phyloP scores from a whole-genome alignment of 345 rosid genomes.

The Xanthoceras sorbifolium region DNA sequence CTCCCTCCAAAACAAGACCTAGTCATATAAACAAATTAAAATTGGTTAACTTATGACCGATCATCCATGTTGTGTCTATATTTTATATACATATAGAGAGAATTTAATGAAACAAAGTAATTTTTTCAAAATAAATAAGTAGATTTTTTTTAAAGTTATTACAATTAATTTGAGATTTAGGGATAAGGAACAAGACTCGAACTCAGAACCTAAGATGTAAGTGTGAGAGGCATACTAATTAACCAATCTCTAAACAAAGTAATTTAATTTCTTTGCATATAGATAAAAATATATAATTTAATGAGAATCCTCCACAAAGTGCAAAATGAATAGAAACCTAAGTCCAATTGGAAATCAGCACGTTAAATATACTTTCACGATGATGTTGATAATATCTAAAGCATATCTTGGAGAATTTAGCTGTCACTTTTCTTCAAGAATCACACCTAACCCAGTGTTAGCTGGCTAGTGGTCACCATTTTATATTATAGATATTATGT shows the following conservation, averaged over 20 bases:
- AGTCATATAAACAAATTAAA: not conserved
- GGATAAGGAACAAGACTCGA: too few species aligned
- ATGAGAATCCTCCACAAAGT: too few species aligned
- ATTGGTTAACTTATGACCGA: not conserved
- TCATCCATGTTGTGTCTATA: too few species aligned
- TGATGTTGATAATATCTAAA: not conserved
- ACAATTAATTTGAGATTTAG: too few species aligned
- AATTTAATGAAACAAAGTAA: not conserved
- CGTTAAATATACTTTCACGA: not conserved
- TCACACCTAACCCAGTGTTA: not conserved
- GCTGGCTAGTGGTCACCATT: not conserved
- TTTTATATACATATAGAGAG: too few species aligned
- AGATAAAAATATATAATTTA: too few species aligned
- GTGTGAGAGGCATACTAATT: too few species aligned
- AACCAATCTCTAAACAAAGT: too few species aligned
- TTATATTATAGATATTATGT: not conserved
- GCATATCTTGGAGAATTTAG: not conserved
- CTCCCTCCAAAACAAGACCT: not conserved
- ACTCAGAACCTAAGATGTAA: too few species aligned
- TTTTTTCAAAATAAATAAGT: too few species aligned
- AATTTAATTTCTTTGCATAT: too few species aligned
- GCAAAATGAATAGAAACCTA: not conserved
- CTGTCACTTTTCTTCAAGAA: not conserved
- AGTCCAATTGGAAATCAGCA: not conserved
- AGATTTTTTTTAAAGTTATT: too few species aligned